Evolutionary conservation across 441 rosid genomes (phyloP).

Genomic region (Arabidopsis lyrata): DNA sequence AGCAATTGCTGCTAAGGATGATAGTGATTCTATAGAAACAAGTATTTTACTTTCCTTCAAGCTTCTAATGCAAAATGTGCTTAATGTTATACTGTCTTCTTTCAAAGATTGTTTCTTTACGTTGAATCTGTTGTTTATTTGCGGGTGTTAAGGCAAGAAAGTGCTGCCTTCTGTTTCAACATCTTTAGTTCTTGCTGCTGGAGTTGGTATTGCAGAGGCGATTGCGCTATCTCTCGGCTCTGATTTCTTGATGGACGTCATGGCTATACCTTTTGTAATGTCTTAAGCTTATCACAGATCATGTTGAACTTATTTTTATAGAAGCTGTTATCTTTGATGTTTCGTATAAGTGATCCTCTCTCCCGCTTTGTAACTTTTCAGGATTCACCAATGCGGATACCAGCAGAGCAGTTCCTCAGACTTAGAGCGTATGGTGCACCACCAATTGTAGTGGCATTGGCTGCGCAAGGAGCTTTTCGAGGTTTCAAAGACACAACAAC

Average conservation of each 20-base stretch:
- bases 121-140: constrained; percentile 20
- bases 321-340: constrained; percentile 27
- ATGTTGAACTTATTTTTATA: not conserved
- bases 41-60: constrained; percentile 38
- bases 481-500: constrained; percentile 96
- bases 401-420: constrained; percentile 82
- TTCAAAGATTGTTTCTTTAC: constrained; percentile 6
- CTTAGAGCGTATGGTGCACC: constrained; percentile 94
- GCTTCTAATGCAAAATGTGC: too few relatives aligned
- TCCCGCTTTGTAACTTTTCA: constrained; percentile 42
- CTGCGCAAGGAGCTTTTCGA: constrained; percentile 95
- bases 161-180: constrained; percentile 78
- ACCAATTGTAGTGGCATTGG: constrained; percentile 91
- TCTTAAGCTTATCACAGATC: too few relatives aligned
- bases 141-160: constrained; percentile 58
- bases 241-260: constrained; percentile 78
- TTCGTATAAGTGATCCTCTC: constrained; percentile 7
- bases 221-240: constrained; percentile 78
- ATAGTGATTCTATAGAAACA: constrained; percentile 27
- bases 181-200: constrained; percentile 82
- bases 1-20: constrained; percentile 48
- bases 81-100: not conserved
- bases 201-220: constrained; percentile 82
- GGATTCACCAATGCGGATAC: constrained; percentile 92
- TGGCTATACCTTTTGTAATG: constrained; percentile 95